Evolutionary conservation across 768 basidiomycete genomes (phyloP).

Genomic region (Mycena vitilis): DNA sequence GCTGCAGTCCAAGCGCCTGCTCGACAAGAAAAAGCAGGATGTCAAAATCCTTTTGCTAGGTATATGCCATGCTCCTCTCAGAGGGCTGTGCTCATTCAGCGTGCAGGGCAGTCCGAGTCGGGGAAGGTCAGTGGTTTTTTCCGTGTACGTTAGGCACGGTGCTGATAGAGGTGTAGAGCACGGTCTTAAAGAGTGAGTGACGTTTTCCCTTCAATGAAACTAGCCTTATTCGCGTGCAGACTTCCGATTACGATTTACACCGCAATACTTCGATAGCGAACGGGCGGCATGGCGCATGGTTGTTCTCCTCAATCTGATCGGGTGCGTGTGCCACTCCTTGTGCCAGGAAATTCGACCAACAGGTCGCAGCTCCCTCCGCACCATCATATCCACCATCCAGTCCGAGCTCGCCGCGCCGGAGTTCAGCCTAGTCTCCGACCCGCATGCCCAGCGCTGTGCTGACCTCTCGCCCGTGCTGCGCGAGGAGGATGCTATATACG

Average conservation of each 20-base stretch:
- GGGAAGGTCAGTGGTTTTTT: conserved; percentile 55
- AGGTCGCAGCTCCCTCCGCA: conserved; percentile 63
- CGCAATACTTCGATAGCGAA: conserved; percentile 68
- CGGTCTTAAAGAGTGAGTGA: conserved; percentile 58
- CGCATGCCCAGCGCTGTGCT: conserved; percentile 47
- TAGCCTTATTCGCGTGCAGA: conserved; percentile 52
- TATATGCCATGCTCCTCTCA: conserved; percentile 37
- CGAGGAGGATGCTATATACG: conserved; percentile 33
- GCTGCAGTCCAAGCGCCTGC: conserved; percentile 54
- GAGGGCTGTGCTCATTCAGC: not conserved
- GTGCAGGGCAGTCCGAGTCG: conserved; percentile 68
- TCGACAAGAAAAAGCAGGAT: conserved; percentile 62
- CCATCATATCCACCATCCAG: conserved; percentile 56
- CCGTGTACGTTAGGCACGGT: not conserved
- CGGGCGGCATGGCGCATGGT: conserved; percentile 70
- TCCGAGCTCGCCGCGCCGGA: conserved; percentile 41
- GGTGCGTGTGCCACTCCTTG: conserved; percentile 47
- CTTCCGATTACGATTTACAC: conserved; percentile 76
- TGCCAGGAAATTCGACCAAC: not conserved
- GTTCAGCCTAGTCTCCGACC: conserved; percentile 28
- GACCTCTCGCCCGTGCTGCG: conserved; percentile 54
- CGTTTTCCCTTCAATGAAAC: not conserved
- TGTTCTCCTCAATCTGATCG: conserved; percentile 77
- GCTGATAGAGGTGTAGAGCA: conserved; percentile 50
- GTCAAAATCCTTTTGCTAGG: conserved; percentile 69